A percentile compares a stretch with the other conserved stretches of the same genome.
These are phyloP conservation scores for Psophocarpus tetragonolobus DNA, from an alignment of 306 rosid genomes.

Conservation along the genomic window DNA sequence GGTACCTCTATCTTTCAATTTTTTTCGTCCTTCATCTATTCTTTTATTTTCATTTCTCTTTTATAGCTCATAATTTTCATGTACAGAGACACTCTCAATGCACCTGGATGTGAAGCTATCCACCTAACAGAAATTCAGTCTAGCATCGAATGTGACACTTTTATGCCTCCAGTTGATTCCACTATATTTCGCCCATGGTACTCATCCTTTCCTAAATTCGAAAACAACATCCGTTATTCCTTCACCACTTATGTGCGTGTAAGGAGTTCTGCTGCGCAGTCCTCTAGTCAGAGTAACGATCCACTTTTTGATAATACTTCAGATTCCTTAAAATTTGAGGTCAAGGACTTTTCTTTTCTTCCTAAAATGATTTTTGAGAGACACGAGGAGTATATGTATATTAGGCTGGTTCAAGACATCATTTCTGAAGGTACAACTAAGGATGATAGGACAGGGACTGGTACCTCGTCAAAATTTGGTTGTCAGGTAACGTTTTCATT, in stretches of 20 bases:
- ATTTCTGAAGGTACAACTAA: constrained; percentile 75
- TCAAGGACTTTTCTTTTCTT: constrained; percentile 73
- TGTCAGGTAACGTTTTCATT: constrained; percentile 65
- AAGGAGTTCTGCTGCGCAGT: constrained; percentile 55
- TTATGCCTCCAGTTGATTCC: constrained; percentile 68
- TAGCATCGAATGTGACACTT: constrained; percentile 76
- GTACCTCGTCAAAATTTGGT: constrained; percentile 91
- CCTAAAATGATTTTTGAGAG: constrained; percentile 78
- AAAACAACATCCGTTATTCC: constrained; percentile 64
- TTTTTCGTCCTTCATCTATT: background rate
- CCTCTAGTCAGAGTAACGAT: constrained; percentile 47
- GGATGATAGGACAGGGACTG: constrained; percentile 95
- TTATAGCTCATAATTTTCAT: constrained; percentile 17
- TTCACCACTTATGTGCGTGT: constrained; percentile 81
- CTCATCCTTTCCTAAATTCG: constrained; percentile 81
- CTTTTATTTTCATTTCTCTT: constrained; percentile 21
- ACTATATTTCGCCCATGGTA: constrained; percentile 77
- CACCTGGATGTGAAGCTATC: constrained; percentile 83
- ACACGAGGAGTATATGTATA: constrained; percentile 80
- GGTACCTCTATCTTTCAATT: constrained; percentile 41
- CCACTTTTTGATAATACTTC: constrained; percentile 32
- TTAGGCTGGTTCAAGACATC: constrained; percentile 76
- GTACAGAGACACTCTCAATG: constrained; percentile 81
- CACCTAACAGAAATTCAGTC: constrained; percentile 83
- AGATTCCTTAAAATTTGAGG: constrained; percentile 57